Evolutionary conservation across 2,329 filamentous ascomycete genomes (phyloP).

Genomic region (Nemania serpens): DNA sequence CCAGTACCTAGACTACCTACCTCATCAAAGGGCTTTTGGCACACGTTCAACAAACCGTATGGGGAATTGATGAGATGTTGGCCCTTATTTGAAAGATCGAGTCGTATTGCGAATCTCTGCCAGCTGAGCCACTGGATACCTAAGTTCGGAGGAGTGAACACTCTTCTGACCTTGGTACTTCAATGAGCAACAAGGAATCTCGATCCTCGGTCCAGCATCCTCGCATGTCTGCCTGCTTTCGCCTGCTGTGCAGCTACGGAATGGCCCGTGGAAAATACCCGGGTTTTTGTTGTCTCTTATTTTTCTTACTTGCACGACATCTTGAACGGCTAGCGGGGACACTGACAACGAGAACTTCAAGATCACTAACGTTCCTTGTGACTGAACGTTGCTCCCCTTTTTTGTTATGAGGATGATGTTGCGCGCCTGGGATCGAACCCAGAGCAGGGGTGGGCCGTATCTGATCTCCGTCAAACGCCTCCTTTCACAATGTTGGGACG

Average conservation of each 20-base stretch:
- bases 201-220: not conserved
- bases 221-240: not conserved
- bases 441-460: not conserved
- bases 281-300: not conserved
- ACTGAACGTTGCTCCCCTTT: not conserved
- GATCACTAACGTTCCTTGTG: not conserved
- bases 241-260: not conserved
- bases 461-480: not conserved
- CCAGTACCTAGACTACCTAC: not conserved
- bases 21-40: slow-evolving; percentile 8
- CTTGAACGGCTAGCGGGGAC: not conserved
- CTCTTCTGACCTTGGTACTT: not conserved
- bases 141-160: not conserved
- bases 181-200: slow-evolving; percentile 3
- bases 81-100: not conserved
- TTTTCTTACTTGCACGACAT: not conserved
- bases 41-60: not conserved
- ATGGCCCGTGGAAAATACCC: not conserved
- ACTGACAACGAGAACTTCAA: not conserved
- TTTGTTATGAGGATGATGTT: not conserved
- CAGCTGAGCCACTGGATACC: not conserved
- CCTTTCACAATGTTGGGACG: not conserved
- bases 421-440: not conserved
- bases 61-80: not conserved
- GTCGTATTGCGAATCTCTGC: not conserved